Evolutionary conservation across 2,329 filamentous ascomycete genomes (phyloP), one percentile per base, ranked within the genome.

Genomic region (Fusarium fracticaudum): DNA sequence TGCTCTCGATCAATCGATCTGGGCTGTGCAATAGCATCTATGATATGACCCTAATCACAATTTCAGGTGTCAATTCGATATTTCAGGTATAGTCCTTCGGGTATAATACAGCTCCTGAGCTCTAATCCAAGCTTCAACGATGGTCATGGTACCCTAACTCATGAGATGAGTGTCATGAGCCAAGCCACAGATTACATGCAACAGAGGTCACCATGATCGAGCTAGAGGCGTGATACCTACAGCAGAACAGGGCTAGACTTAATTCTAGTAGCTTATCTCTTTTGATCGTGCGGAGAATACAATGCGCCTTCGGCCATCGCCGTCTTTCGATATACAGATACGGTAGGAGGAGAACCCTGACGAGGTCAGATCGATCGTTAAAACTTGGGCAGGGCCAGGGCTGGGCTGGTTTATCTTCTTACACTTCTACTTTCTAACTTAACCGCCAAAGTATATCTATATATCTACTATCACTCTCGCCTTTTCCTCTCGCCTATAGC

Each of bases 221-320:
- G 60, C 71, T 72, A 64, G 72, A 68, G 72, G 74, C 68, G 66
- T 69, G 68, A 77, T 77, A 68, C 74, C 72, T 76, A 78, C 69
- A 69, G 59, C 61, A 75, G 65, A 70, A 64, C 47, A 67, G 54
- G 40, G 72, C 68, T 69, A 76, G 65, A 59, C 48, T 54, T 35
- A 37, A 24, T 43, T 64, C 18, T 37, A 55, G 24, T 43, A 70
- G 76, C 76, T 78, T 78, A 78, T 78, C 76, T 78, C 63, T 69
- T 59, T 71, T 66, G 61, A 72, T 69, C 64, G 66, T 75, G 76
- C 74, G 76, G 75, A 76, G 67, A 66, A 60, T 50, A 50, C 47
- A 66, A 57, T 54, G 50, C 63, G 61, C 54, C 62, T 62, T 55
- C 64, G 72, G 67, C 44, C 69, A 64, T 64, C 55, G 66, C 73